Evolutionary conservation across 2,329 filamentous ascomycete species (phyloP), one percentile per base, ranked within the genome.

Genomic region (Stromatinia cepivora): DNA sequence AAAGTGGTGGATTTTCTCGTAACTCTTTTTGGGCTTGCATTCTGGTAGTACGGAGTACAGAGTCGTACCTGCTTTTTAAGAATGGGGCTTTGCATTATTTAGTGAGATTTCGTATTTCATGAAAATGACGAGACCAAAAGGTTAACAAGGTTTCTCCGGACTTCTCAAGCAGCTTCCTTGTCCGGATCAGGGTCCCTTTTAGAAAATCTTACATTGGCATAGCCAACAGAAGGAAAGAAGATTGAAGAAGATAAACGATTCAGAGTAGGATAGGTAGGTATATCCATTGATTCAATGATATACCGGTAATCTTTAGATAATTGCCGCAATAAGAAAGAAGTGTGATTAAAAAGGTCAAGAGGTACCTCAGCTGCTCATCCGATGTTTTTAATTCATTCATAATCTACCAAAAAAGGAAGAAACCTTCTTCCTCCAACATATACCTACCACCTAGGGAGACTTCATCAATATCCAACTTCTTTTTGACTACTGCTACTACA

Each of bases 101-200:
- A 42, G 58, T n/a, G 11, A 62, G 58, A 48, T 62, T 25, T 62
- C 28, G 42, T 15, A 62, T 62, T 48, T 48, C 56, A 20, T 34
- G 13, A 8, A 17, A 20, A 52, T 39, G 45, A 58, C n/a, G 11
- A 25, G 42, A 34, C 34, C 42, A 48, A 46, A 52, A 50, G 9
- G 31, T 28, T 22, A 52, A 22, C 65, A 67, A 67, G 65, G 65
- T 50, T 67, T 67, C 65, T 56, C 65, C 65, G 34, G 59, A 62
- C 45, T 46, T 62, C 25, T 52, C 8, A 46, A 57, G 31, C n/a
- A 46, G 25, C 58, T 63, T 50, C 66, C 57, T 62, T 52, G 50
- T 53, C 25, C 36, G 61, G 61, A 31, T 28, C 53, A 45, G 42
- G 61, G 45, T 39, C 39, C 22, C 36, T 68, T 68, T 36, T 15